Evolutionary conservation across 768 basidiomycete genomes (phyloP).

Genomic region (Lactarius sanguifluus): DNA sequence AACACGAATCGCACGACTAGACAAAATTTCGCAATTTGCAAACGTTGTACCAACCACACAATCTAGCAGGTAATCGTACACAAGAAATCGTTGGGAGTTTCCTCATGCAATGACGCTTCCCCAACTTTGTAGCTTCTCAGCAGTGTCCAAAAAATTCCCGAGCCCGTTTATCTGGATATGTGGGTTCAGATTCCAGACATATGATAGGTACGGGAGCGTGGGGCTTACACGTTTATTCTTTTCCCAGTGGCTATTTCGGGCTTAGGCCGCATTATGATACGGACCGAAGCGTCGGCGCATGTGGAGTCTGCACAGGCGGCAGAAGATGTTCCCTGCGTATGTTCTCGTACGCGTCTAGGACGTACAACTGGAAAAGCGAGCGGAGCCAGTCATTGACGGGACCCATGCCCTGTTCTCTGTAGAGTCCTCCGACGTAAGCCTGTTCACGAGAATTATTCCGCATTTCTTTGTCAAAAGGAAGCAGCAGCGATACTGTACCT

Average conservation of each 20-base stretch:
- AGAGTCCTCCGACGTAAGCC: constrained; percentile 23
- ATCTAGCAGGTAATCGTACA: not conserved
- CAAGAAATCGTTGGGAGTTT: not conserved
- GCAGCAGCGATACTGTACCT: constrained; percentile 7
- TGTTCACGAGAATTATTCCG: not conserved
- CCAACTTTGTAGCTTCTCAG: not conserved
- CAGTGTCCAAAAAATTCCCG: not conserved
- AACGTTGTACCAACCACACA: not conserved
- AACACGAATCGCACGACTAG: not conserved
- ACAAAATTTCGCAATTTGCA: not conserved
- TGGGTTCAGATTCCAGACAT: not conserved
- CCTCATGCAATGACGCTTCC: not conserved
- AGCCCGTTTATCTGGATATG: not conserved
- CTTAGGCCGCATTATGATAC: not conserved
- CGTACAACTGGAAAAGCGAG: constrained; percentile 7
- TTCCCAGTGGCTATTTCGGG: not conserved
- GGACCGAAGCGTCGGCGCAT: not conserved
- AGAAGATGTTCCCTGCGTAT: constrained; percentile 17
- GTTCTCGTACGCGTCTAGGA: constrained; percentile 15
- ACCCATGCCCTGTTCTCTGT: constrained; percentile 22
- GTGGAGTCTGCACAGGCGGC: not conserved
- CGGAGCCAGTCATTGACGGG: constrained; percentile 15
- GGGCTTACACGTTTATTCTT: not conserved
- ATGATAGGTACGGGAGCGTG: not conserved
- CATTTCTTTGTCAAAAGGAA: not conserved